These are phyloP conservation scores for Aspergillus viridinutans DNA, from an alignment of 2,329 filamentous ascomycete species.

Conservation along the genomic window DNA sequence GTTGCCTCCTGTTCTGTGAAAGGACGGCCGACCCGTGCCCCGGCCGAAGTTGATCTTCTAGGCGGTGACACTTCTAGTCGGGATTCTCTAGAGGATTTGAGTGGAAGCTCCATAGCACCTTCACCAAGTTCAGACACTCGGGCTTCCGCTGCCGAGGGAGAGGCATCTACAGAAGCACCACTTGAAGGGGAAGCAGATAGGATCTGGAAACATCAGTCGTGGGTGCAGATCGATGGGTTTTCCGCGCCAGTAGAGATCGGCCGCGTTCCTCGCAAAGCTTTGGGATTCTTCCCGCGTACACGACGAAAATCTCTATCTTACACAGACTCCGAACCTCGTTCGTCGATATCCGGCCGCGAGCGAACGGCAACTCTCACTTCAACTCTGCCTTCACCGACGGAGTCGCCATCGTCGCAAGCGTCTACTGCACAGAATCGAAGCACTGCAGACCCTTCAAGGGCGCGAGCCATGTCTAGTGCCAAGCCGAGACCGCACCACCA, in stretches of 20 bases:
- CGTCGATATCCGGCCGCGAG: conserved; percentile 26
- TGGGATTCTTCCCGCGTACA: conserved; percentile 89
- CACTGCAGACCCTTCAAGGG: conserved; percentile 22
- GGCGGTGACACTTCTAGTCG: conserved; percentile 11
- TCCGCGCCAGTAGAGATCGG: conserved; percentile 75
- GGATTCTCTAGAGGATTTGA: conserved; percentile 28
- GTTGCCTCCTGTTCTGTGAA: conserved; percentile 86
- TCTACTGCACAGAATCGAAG: conserved; percentile 26
- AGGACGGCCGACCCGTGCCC: conserved; percentile 54
- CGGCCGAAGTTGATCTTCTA: conserved; percentile 25
- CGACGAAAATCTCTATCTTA: conserved; percentile 72
- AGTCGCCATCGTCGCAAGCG: conserved; percentile 22
- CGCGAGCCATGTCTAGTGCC: conserved; percentile 25
- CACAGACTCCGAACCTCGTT: conserved; percentile 55
- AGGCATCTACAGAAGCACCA: conserved; percentile 10
- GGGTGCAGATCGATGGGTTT: conserved; percentile 74
- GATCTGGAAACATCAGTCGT: conserved; percentile 82
- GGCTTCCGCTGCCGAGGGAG: conserved; percentile 2
- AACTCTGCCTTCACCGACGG: conserved; percentile 22
- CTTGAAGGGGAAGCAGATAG: conserved; percentile 54
- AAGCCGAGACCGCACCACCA: conserved; percentile 37
- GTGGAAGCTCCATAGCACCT: conserved; percentile 33
- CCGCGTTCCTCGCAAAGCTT: conserved; percentile 70
- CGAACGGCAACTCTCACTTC: conserved; percentile 28
- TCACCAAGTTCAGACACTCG: conserved; percentile 5